A percentile compares a stretch with the other conserved stretches of the same genome.
Evolutionary conservation across 139 green algal genomes (phyloP).

Genomic region (Gonium pectorale): DNA sequence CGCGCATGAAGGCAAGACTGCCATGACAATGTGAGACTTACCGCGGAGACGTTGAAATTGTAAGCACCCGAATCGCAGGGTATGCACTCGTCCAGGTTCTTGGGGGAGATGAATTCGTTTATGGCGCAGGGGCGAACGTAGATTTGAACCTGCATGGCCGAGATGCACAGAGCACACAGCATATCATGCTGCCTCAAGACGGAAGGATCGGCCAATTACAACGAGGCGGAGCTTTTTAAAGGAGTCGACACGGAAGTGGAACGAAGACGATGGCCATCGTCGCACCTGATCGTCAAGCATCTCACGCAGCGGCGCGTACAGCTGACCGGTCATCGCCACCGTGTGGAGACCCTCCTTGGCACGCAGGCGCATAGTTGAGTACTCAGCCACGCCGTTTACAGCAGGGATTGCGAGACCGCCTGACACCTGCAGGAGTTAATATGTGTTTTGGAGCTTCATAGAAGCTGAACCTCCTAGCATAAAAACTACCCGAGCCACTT

Average conservation of each 20-base stretch:
- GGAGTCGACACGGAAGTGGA: too few relatives aligned
- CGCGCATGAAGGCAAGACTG: too few relatives aligned
- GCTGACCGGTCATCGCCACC: neutral
- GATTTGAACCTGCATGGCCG: slow-evolving; percentile 2
- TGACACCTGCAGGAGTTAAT: neutral
- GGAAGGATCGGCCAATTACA: too few relatives aligned
- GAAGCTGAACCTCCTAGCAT: too few relatives aligned
- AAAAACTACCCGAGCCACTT: too few relatives aligned
- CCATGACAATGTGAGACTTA: too few relatives aligned
- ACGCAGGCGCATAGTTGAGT: neutral
- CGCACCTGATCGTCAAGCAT: neutral
- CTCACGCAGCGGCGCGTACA: neutral
- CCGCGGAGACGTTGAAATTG: slow-evolving; percentile 35
- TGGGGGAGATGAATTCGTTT: slow-evolving; percentile 28
- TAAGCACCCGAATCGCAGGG: neutral
- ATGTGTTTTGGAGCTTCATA: too few relatives aligned
- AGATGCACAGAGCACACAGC: neutral
- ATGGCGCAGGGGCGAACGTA: slow-evolving; percentile 36
- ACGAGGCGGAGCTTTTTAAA: too few relatives aligned
- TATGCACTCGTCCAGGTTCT: slow-evolving; percentile 32
- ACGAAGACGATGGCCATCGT: too few relatives aligned
- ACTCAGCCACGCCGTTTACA: neutral
- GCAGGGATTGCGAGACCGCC: neutral
- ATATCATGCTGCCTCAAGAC: neutral
- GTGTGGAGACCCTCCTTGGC: slow-evolving; percentile 21